Percentiles rank a stretch among this genome's conserved stretches.
phyloP scores from a whole-genome alignment of 2,329 filamentous ascomycete genomes.

The Thermothelomyces thermophilus region DNA sequence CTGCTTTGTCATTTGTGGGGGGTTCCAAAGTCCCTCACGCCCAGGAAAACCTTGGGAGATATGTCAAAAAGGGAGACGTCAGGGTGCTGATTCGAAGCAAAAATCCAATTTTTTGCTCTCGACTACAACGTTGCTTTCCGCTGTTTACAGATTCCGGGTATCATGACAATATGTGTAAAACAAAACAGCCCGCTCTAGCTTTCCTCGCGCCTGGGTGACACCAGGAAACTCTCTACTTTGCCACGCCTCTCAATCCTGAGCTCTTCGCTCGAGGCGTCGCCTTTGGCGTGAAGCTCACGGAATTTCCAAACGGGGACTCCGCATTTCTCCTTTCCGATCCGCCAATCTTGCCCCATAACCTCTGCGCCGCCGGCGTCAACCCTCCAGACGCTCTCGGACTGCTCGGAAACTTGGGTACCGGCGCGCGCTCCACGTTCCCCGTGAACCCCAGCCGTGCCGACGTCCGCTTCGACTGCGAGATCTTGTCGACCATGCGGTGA shows the following conservation, averaged over 20 bases:
- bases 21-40: background rate
- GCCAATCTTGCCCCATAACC: conserved; percentile 58
- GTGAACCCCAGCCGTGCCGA: conserved; percentile 53
- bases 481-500: conserved; percentile 78
- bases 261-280: conserved; percentile 35
- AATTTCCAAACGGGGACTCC: conserved; percentile 35
- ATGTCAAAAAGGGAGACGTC: background rate
- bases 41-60: background rate
- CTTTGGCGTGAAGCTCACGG: conserved; percentile 21
- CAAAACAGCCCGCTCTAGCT: background rate
- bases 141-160: conserved; percentile 2
- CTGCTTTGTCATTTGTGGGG: too few species aligned
- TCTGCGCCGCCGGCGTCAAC: conserved; percentile 68
- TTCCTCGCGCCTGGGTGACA: background rate
- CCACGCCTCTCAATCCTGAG: conserved; percentile 32
- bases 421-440: conserved; percentile 52
- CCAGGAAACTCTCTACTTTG: conserved; percentile 22
- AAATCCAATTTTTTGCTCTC: too few species aligned
- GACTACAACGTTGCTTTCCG: background rate
- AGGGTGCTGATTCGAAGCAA: too few species aligned
- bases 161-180: too few species aligned
- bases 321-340: conserved; percentile 31
- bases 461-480: conserved; percentile 63
- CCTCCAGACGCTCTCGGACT: conserved; percentile 49
- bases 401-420: conserved; percentile 64